These are phyloP conservation scores for Sporisorium sorghi DNA, from an alignment of 1,284 basidiomycete species.

Conservation along the genomic window DNA sequence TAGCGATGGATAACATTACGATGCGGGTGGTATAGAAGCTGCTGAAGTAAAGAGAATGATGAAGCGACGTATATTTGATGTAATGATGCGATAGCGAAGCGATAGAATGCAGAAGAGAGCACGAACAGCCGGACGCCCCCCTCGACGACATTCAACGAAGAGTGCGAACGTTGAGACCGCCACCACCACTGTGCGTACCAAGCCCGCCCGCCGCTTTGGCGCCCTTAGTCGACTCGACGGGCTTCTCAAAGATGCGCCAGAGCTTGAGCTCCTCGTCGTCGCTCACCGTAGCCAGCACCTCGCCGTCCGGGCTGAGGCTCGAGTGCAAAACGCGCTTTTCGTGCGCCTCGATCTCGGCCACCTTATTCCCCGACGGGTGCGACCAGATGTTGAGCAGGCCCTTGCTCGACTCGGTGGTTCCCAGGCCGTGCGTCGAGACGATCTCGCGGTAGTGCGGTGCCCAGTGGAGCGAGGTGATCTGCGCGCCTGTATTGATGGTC, in stretches of 20 bases:
- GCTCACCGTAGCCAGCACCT: conserved; percentile 65
- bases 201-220: conserved; percentile 25
- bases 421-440: conserved; percentile 84
- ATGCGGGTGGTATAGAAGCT: conserved; percentile 7
- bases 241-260: conserved; percentile 68
- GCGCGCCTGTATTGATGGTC: conserved; percentile 73
- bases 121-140: neutral
- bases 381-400: conserved; percentile 65
- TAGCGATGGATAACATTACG: neutral
- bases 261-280: conserved; percentile 68
- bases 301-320: conserved; percentile 64
- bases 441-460: conserved; percentile 90
- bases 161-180: conserved; percentile 35
- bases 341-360: conserved; percentile 67
- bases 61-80: neutral
- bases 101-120: neutral
- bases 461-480: conserved; percentile 93
- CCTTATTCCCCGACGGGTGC: conserved; percentile 61
- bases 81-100: neutral
- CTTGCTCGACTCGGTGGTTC: conserved; percentile 54
- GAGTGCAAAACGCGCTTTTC: conserved; percentile 62
- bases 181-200: conserved; percentile 23
- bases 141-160: conserved; percentile 24
- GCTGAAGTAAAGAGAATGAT: neutral
- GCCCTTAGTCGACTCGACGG: conserved; percentile 46